These are phyloP conservation scores for Coemansia sp. DNA, from an alignment of 192 early-diverging fungal species.

Conservation along the genomic window DNA sequence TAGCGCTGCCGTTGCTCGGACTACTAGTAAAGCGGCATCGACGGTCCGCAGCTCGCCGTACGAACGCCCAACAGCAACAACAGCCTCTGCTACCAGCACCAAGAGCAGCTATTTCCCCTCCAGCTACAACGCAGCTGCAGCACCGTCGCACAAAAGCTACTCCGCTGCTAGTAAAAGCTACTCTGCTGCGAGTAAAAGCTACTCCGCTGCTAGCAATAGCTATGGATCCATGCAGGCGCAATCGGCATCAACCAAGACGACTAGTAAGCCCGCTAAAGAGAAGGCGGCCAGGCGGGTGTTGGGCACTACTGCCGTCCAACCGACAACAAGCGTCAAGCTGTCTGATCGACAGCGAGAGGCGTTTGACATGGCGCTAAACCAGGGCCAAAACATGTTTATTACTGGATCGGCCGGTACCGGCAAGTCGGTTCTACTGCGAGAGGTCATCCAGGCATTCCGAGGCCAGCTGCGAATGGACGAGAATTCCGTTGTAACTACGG, in stretches of 20 bases:
- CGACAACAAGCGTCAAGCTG: constrained; percentile 18
- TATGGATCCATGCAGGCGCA: not conserved
- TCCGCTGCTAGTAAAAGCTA: not conserved
- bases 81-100: constrained; percentile 7
- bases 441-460: constrained; percentile 46
- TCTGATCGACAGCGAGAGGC: constrained; percentile 64
- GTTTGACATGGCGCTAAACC: constrained; percentile 61
- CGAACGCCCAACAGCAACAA: constrained; percentile 12
- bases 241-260: not conserved
- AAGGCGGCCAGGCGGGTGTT: not conserved
- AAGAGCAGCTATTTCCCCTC: constrained; percentile 4
- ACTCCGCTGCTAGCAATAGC: not conserved
- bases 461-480: constrained; percentile 2
- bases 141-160: constrained; percentile 6
- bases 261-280: not conserved
- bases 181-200: not conserved
- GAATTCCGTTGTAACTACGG: constrained; percentile 60
- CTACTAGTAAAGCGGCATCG: constrained; percentile 4
- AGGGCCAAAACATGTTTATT: constrained; percentile 65
- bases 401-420: constrained; percentile 78
- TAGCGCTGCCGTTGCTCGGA: not conserved
- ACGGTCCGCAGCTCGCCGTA: constrained; percentile 28
- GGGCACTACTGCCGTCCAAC: not conserved
- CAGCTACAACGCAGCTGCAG: not conserved
- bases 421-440: constrained; percentile 52